These are phyloP conservation scores for Arachis stenosperma DNA, from an alignment of 306 rosid genomes.

Conservation along the genomic window DNA sequence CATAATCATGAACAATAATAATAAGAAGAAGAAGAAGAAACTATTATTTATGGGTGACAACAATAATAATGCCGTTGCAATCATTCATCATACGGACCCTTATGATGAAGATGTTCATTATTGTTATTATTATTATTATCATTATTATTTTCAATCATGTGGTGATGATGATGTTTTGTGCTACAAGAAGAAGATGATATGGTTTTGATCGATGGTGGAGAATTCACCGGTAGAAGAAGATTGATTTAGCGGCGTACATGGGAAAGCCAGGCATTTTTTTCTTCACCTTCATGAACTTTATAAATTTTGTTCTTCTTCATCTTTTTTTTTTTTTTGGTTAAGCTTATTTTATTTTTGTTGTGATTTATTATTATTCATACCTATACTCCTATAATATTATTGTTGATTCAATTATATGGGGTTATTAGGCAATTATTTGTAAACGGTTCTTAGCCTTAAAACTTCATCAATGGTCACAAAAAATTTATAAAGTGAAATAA, in stretches of 20 bases:
- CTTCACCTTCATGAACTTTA: constrained; percentile 40
- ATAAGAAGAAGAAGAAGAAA: constrained; percentile 27
- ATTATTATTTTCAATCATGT: constrained; percentile 38
- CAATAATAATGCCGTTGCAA: constrained; percentile 24
- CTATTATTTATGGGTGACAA: constrained; percentile 2
- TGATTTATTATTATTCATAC: background rate
- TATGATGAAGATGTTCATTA: background rate
- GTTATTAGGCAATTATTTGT: constrained; percentile 22
- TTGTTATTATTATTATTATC: too few relatives aligned
- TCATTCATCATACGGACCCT: constrained; percentile 26
- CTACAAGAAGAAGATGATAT: constrained; percentile 27
- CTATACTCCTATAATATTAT: background rate
- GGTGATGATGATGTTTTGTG: constrained; percentile 35
- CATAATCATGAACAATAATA: constrained; percentile 45
- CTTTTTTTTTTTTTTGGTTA: background rate
- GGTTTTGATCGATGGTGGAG: constrained; percentile 41
- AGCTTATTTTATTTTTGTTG: background rate
- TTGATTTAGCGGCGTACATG: constrained; percentile 72
- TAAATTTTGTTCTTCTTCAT: background rate
- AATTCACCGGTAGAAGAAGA: constrained; percentile 47
- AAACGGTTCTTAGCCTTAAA: constrained; percentile 41
- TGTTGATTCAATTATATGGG: constrained; percentile 22
- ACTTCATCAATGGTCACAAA: constrained; percentile 30
- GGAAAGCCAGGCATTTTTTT: constrained; percentile 94
- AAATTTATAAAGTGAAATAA: constrained; percentile 41